Evolutionary conservation across 306 rosid genomes (phyloP).

Genomic region (Gynostemma pentaphyllum): DNA sequence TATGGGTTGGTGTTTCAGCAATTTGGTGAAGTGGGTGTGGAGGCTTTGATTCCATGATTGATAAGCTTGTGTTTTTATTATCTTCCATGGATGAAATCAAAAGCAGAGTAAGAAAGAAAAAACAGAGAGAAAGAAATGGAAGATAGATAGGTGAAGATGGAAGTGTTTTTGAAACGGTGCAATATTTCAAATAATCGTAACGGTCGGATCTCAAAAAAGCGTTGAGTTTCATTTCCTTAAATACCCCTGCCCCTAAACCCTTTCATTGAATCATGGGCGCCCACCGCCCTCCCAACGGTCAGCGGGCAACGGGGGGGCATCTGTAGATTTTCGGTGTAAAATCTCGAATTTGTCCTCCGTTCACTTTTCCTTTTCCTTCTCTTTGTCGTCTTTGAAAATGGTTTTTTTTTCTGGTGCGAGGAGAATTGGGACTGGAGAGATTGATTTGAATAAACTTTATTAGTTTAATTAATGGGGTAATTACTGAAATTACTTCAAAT

Average conservation of each 20-base stretch:
- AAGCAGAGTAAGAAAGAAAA: background rate
- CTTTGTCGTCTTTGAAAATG: too few species aligned
- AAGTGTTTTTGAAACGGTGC: constrained; percentile 10
- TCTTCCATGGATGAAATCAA: constrained; percentile 30
- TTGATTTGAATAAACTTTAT: too few species aligned
- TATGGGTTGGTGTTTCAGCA: constrained; percentile 84
- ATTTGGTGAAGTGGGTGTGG: constrained; percentile 90
- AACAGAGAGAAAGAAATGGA: background rate
- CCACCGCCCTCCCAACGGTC: background rate
- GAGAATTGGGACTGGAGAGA: too few species aligned
- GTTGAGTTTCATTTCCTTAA: constrained; percentile 8
- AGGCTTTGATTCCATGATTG: constrained; percentile 66
- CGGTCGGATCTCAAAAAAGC: constrained; percentile 47
- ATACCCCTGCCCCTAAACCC: constrained; percentile 19
- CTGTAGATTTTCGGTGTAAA: background rate
- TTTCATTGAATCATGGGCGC: background rate
- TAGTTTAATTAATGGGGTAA: too few species aligned
- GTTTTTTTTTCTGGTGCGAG: too few species aligned
- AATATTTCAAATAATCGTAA: constrained; percentile 26
- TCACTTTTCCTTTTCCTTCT: too few species aligned
- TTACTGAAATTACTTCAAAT: too few species aligned
- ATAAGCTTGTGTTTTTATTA: constrained; percentile 22
- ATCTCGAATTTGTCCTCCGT: background rate
- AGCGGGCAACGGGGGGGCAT: background rate
- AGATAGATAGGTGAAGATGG: background rate